A percentile compares a stretch with the other conserved stretches of the same genome.
Conservation (phyloP, 305 asterid genomes). For the Fraxinus paxiana region DNA sequence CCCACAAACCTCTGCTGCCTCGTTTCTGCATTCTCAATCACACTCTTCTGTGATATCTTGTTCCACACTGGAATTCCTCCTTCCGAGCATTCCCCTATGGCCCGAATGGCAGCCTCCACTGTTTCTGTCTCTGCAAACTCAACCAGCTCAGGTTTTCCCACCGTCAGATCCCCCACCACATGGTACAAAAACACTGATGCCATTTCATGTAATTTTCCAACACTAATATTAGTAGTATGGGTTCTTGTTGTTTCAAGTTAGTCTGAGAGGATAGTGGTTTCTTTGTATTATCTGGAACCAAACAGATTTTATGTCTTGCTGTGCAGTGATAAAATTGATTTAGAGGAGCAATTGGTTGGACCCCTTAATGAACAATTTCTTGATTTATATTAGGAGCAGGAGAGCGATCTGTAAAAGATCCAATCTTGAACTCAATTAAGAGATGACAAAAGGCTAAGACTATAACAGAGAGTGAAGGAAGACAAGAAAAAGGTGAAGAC, state of each 20-base stretch:
- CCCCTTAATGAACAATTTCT: not conserved
- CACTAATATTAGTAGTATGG: not conserved
- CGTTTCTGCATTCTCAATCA: constrained; percentile 59
- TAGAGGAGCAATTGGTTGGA: not conserved
- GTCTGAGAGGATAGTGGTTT: not conserved
- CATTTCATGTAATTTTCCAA: constrained; percentile 32
- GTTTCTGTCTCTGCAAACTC: constrained; percentile 83
- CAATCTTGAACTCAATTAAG: not conserved
- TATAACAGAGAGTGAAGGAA: constrained; percentile 54
- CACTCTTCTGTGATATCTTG: constrained; percentile 54
- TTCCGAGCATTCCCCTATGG: constrained; percentile 79
- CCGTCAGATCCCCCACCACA: constrained; percentile 99
- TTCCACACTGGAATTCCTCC: constrained; percentile 91
- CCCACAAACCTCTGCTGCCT: constrained; percentile 88
- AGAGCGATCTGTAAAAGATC: not conserved
- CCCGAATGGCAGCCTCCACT: constrained; percentile 72
- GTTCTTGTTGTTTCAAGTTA: not conserved
- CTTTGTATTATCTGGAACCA: not conserved
- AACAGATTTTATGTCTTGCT: not conserved
- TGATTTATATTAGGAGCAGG: not conserved
- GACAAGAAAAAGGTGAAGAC: constrained; percentile 46
- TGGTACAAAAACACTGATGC: constrained; percentile 86
- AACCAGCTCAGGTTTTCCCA: constrained; percentile 88
- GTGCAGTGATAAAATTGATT: not conserved
- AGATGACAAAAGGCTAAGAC: not conserved